Conservation (phyloP, 1,139 yeast species). For the Groenewaldozyma auringiensis region DNA sequence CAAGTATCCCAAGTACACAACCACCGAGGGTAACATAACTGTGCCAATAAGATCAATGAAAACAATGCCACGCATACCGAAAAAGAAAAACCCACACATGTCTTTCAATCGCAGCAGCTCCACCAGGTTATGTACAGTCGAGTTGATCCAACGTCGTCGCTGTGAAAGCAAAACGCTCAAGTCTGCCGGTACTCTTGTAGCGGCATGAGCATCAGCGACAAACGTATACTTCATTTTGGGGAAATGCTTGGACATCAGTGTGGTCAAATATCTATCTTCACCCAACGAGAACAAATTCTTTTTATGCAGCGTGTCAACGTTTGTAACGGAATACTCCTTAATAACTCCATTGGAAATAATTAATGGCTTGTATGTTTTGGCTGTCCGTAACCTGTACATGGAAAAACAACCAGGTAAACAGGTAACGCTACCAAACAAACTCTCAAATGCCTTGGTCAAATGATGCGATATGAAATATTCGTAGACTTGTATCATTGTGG, state of each 20-base stretch:
- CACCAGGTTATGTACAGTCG: slow-evolving; percentile 37
- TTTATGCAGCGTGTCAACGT: slow-evolving; percentile 37
- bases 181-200: slow-evolving; percentile 36
- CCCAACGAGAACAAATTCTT: slow-evolving; percentile 38
- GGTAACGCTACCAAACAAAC: slow-evolving; percentile 36
- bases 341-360: slow-evolving; percentile 33
- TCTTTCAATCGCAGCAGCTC: slow-evolving; percentile 34
- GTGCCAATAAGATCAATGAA: slow-evolving; percentile 34
- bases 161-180: slow-evolving; percentile 36
- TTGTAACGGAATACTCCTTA: slow-evolving; percentile 32
- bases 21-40: slow-evolving; percentile 36
- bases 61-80: slow-evolving; percentile 37
- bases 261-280: slow-evolving; percentile 38
- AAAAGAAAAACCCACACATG: slow-evolving; percentile 37
- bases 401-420: slow-evolving; percentile 40
- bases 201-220: slow-evolving; percentile 34
- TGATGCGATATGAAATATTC: slow-evolving; percentile 39
- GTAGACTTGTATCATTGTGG: slow-evolving; percentile 38
- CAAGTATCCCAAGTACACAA: slow-evolving; percentile 34
- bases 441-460: slow-evolving; percentile 37
- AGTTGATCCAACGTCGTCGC: slow-evolving; percentile 40
- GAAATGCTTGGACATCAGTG: slow-evolving; percentile 34
- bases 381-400: slow-evolving; percentile 33
- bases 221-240: slow-evolving; percentile 34
- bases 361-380: slow-evolving; percentile 32